Conservation (phyloP, 768 basidiomycete species). For the Xerocomellus amylosporus region DNA sequence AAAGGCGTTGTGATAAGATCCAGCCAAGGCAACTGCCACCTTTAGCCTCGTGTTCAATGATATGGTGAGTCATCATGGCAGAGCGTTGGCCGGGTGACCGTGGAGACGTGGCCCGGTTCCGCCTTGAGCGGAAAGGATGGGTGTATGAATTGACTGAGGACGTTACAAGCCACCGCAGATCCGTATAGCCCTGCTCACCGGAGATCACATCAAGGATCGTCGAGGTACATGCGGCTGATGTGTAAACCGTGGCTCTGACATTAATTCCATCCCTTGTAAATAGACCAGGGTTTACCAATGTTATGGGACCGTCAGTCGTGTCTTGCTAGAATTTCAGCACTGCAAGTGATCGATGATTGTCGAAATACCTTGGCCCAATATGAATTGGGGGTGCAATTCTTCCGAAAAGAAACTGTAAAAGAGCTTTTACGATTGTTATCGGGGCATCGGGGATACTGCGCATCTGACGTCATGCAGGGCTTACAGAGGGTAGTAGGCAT, state of each 20-base stretch:
- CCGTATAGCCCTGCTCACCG: neutral
- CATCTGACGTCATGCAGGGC: neutral
- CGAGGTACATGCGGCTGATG: neutral
- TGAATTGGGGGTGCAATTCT: neutral
- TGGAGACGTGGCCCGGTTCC: neutral
- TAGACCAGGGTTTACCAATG: neutral
- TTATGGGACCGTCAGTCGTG: neutral
- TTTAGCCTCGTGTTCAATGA: neutral
- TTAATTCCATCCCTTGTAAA: neutral
- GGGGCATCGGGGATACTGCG: neutral
- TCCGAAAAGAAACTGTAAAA: neutral
- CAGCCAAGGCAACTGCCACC: neutral
- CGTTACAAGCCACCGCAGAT: neutral
- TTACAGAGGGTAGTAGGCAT: too few species aligned
- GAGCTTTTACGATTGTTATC: neutral
- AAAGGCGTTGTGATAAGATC: neutral
- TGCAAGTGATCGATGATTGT: neutral
- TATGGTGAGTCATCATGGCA: neutral
- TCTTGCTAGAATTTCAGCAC: neutral
- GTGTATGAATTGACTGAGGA: too few species aligned
- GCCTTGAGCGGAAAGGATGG: neutral
- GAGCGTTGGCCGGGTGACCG: neutral
- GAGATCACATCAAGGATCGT: neutral
- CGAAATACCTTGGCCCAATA: neutral
- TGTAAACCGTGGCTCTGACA: too few species aligned